phyloP scores from a whole-genome alignment of 345 rosid genomes.

The Balakata baccata region DNA sequence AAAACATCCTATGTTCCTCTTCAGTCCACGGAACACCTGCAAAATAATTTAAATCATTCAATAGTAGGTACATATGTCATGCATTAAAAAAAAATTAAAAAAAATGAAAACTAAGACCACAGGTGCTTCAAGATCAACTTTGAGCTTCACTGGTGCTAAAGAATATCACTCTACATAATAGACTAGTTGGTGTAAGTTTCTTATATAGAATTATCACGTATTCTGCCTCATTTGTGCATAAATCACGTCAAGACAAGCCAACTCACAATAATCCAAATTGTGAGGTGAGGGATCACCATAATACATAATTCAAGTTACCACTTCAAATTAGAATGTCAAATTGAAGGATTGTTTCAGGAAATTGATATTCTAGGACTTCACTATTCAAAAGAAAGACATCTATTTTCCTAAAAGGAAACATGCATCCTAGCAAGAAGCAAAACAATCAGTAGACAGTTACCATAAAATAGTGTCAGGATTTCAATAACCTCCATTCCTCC shows the following conservation, averaged over 20 bases:
- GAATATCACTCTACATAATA: background rate
- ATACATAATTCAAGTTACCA: background rate
- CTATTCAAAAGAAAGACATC: background rate
- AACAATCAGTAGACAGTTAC: background rate
- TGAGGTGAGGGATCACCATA: background rate
- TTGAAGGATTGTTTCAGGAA: background rate
- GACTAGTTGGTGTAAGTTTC: background rate
- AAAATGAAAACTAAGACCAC: too few relatives aligned
- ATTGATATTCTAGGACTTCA: background rate
- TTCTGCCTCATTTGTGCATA: background rate
- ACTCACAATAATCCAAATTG: background rate
- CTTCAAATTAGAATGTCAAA: background rate
- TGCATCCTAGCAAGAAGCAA: background rate
- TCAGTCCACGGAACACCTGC: conserved; percentile 40
- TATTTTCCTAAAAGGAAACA: background rate
- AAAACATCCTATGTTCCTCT: conserved; percentile 34
- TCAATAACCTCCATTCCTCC: background rate
- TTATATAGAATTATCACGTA: background rate
- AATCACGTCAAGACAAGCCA: background rate
- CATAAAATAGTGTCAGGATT: background rate
- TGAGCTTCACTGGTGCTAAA: background rate
- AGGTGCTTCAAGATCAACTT: background rate
- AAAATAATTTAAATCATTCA: conserved; percentile 9
- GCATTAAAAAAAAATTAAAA: too few relatives aligned
- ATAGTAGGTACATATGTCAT: background rate